Percentiles rank a stretch among this genome's conserved stretches.
Evolutionary conservation across 2,329 filamentous ascomycete genomes (phyloP).

Genomic region (Ceratocystis lukuohia): DNA sequence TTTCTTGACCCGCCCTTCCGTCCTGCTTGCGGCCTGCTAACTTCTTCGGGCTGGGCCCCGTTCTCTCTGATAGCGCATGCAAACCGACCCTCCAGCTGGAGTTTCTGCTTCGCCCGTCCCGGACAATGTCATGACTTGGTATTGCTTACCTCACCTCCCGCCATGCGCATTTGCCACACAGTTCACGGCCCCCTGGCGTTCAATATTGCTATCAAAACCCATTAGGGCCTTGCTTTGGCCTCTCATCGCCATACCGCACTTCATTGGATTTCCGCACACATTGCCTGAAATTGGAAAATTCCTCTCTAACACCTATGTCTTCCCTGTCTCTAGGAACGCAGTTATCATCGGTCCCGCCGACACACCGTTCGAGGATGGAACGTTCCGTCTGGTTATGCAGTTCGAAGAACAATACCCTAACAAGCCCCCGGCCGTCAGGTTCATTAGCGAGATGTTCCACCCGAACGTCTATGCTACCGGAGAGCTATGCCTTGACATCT

Average conservation of each 20-base stretch:
- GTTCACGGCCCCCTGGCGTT: background rate
- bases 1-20: background rate
- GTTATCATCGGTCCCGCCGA: slow-evolving; percentile 96
- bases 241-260: background rate
- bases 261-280: background rate
- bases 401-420: slow-evolving; percentile 99
- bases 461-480: slow-evolving; percentile 97
- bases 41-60: background rate
- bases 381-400: slow-evolving; percentile 94
- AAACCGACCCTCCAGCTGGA: slow-evolving; percentile 92
- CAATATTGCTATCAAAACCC: background rate
- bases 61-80: slow-evolving; percentile 62
- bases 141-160: slow-evolving; percentile 25
- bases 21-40: slow-evolving; percentile 16
- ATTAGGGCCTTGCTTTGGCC: background rate
- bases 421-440: slow-evolving; percentile 94
- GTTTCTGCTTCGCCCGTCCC: slow-evolving; percentile 93
- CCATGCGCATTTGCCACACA: background rate
- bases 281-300: too few relatives aligned
- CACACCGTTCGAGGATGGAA: slow-evolving; percentile 96
- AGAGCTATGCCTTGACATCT: slow-evolving; percentile 88
- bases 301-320: slow-evolving; percentile 11
- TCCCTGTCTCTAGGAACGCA: slow-evolving; percentile 58
- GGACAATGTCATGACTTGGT: slow-evolving; percentile 97
- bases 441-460: slow-evolving; percentile 98